Base-by-base conservation (phyloP, 1,284 basidiomycete genomes). In the Salmacisia buchloeana region DNA sequence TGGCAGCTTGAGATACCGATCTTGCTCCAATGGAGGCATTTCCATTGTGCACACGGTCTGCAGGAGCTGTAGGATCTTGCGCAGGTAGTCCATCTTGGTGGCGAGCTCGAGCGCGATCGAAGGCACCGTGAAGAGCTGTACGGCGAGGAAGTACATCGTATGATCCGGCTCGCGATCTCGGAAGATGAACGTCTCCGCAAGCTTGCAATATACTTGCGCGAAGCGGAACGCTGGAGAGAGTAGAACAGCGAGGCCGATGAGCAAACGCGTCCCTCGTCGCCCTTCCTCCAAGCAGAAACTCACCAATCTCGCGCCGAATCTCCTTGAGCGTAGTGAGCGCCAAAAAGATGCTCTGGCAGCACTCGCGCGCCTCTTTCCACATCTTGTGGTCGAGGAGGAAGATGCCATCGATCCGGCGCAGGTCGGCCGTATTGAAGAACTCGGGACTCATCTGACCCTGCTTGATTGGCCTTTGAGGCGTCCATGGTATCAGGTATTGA, bases 291-390 rank as follows among this genome's bases (percentile, higher is more conserved):
- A n/a, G n/a, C n/a, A n/a, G 58, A 49, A 9, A 82, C 84, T 68
- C 71, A 89, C 91, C 89, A 65, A 94, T 82, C 33, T 86, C 86
- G 23, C 90, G 82, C 76, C 90, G 92, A 75, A 92, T 88, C 43
- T 86, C 85, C 61, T 86, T 87, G 10, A 91, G 80, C 3, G 86
- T 88, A 25, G 93, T 83, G 10, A 92, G 80, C 6, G 88, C 86
- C 2, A 90, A 89, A 67, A 91, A 90, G 18, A 92, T 84, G 78
- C 90, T 88, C 81, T 92, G 91, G 63, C 92, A 80, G 69, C 86
- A 87, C 62, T 91, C 81, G 3, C 92, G 84, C 12, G 73, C 74
- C 52, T 67, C 69, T 63, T 79, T 79, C 77, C 76, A 78, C 63
- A 79, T 64, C 64, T 73, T 74, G 43, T 66, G 64, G 52, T 78